These are phyloP conservation scores for Wickerhamiella galacta DNA, from an alignment of 805 yeast species.

Conservation along the genomic window DNA sequence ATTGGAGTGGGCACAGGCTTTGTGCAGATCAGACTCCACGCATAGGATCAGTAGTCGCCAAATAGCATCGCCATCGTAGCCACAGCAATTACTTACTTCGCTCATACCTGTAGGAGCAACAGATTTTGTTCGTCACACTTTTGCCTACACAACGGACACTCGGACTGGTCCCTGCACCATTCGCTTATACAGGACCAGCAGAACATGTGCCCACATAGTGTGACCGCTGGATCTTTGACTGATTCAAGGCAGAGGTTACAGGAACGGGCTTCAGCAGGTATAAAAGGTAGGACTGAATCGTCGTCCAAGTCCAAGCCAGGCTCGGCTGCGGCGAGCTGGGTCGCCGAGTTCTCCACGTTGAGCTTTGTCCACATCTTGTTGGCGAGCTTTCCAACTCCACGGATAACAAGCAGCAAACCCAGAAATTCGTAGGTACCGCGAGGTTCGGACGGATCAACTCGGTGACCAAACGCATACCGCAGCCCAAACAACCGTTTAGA, in stretches of 20 bases:
- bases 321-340: conserved; percentile 3
- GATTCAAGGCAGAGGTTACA: conserved; percentile 74
- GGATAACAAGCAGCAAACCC: conserved; percentile 28
- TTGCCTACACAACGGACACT: conserved; percentile 85
- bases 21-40: too few relatives aligned
- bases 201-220: conserved; percentile 82
- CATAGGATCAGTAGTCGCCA: too few relatives aligned
- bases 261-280: conserved; percentile 50
- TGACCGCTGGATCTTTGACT: conserved; percentile 70
- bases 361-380: conserved; percentile 5
- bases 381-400: conserved; percentile 13
- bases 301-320: conserved; percentile 41
- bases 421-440: conserved; percentile 48
- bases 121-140: conserved; percentile 44
- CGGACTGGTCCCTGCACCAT: conserved; percentile 77
- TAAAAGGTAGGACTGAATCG: conserved; percentile 39
- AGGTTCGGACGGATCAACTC: conserved; percentile 16
- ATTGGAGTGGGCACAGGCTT: too few relatives aligned
- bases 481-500: conserved; percentile 65
- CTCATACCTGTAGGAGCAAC: conserved; percentile 32
- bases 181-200: conserved; percentile 85
- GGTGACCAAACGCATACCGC: conserved; percentile 39
- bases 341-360: conserved; percentile 8
- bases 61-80: too few relatives aligned
- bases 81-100: too few relatives aligned